A percentile compares a stretch with the other conserved stretches of the same genome.
phyloP scores from a whole-genome alignment of 2,329 filamentous ascomycete species.

The Sporothrix schenckii region DNA sequence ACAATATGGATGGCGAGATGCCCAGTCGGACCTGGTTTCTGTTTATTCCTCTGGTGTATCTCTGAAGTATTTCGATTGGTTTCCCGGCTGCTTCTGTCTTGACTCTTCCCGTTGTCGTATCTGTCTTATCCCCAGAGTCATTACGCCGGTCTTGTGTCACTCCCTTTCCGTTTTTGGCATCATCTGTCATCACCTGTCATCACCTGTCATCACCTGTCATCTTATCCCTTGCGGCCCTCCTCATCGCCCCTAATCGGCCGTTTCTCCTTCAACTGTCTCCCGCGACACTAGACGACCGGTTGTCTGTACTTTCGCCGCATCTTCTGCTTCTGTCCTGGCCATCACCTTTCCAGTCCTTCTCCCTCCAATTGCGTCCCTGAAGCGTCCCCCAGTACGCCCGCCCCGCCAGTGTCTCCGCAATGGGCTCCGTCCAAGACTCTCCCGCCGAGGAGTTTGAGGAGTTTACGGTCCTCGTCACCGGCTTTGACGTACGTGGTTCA shows the following conservation, averaged over 20 bases:
- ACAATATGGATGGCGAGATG: conserved; percentile 2
- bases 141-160: background rate
- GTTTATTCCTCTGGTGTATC: background rate
- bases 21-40: background rate
- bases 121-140: background rate
- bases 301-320: background rate
- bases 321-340: background rate
- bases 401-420: conserved; percentile 30
- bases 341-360: too few relatives aligned
- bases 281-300: background rate
- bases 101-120: background rate
- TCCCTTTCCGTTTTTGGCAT: background rate
- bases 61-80: background rate
- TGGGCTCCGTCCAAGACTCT: conserved; percentile 39
- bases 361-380: background rate
- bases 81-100: background rate
- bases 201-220: background rate
- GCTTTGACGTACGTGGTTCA: conserved; percentile 55
- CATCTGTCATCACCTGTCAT: background rate
- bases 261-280: too few relatives aligned
- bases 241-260: background rate
- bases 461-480: conserved; percentile 62
- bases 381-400: background rate
- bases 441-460: conserved; percentile 58
- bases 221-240: background rate